A percentile compares a stretch with the other conserved stretches of the same genome.
Conservation (phyloP, 768 basidiomycete genomes). For the Phaffia tasmanica region DNA sequence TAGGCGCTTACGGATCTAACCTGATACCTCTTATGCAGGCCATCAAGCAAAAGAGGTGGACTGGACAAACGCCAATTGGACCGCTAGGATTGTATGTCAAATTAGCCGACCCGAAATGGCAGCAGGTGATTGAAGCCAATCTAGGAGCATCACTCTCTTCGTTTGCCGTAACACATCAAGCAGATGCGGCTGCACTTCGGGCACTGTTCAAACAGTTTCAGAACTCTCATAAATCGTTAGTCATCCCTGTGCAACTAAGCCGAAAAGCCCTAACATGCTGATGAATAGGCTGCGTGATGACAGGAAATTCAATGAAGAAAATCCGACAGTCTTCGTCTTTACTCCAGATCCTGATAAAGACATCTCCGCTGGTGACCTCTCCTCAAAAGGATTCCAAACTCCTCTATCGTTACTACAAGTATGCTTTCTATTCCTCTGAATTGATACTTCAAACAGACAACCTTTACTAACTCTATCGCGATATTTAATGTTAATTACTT, state of each 20-base stretch:
- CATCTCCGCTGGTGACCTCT: constrained; percentile 15
- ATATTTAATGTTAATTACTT: neutral
- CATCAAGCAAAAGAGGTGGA: constrained; percentile 32
- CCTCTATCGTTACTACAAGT: constrained; percentile 74
- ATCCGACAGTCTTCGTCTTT: neutral
- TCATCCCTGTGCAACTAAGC: neutral
- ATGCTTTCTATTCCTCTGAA: constrained; percentile 29
- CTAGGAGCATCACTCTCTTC: constrained; percentile 52
- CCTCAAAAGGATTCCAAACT: constrained; percentile 46
- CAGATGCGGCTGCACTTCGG: constrained; percentile 53
- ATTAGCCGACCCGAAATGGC: constrained; percentile 60
- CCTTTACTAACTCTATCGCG: constrained; percentile 14
- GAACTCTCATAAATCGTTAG: constrained; percentile 3
- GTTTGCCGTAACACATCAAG: constrained; percentile 62
- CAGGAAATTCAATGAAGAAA: neutral
- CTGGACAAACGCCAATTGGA: constrained; percentile 35
- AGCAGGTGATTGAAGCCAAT: constrained; percentile 51
- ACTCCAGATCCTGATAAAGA: constrained; percentile 9
- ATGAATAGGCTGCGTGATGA: neutral
- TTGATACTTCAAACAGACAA: neutral
- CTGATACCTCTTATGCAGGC: constrained; percentile 31
- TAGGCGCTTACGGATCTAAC: constrained; percentile 34
- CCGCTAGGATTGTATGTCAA: constrained; percentile 72
- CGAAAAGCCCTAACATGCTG: neutral
- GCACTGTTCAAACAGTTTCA: constrained; percentile 39